Evolutionary conservation across 2,329 filamentous ascomycete species (phyloP), one percentile per base, ranked within the genome.

Genomic region (Emergomyces orientalis): DNA sequence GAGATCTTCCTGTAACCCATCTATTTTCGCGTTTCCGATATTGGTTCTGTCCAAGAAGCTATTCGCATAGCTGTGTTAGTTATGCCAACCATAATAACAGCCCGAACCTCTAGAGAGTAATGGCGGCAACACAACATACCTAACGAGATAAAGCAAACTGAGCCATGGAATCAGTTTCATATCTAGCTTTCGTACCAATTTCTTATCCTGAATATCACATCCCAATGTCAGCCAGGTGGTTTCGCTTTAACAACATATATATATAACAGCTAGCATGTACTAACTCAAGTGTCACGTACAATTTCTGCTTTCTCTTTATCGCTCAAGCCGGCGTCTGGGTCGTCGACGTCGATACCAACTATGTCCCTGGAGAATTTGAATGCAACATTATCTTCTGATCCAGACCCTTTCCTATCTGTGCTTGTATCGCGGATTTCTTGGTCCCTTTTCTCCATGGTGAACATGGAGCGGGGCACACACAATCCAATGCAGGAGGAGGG

Each of bases 271-370:
- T 19, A 11, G 37, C 13, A 5, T 25, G 13, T n/a, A 25, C 7
- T 52, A 17, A 13, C 17, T 37, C 17, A 3, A 63, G 30, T 11
- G 58, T 64, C n/a, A 74, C 82, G 66, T 76, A 89, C 88, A 69
- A 85, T 82, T 58, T 75, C 80, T 32, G 81, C 82, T 66, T 77
- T 81, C 71, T 90, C 88, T 65, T 84, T 85, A 0, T 82, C 81
- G 47, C 80, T 86, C 67, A 89, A 74, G 8, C 85, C 84, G 57
- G 82, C 86, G 74, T 91, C 88, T 0, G 84, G 84, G 68, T 87
- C 84, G 37, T 72, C 71, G 25, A 52, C 11, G 7, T 34, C 60
- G 19, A 32, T 1, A 22, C 9, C 37, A 19, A 30, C 25, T 25
- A 41, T 7, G 5, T 39, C 22, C 6, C 25, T 17, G 4, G 14